phyloP scores from a whole-genome alignment of 1,284 basidiomycete genomes.

The Neonothopanus nambi region DNA sequence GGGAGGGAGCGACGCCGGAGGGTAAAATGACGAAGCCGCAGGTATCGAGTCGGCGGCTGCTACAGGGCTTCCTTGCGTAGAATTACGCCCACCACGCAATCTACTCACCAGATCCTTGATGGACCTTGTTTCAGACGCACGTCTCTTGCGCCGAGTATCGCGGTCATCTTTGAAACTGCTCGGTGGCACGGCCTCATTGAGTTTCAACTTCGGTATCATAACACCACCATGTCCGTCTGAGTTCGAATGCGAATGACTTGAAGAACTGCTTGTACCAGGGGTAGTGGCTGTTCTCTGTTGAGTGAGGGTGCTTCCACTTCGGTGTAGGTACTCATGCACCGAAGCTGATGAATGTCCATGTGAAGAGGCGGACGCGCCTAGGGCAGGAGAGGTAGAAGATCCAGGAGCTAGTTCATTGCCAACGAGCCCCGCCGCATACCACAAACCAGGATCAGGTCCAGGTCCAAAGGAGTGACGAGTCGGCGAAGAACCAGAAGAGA shows the following conservation, averaged over 20 bases:
- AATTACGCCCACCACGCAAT: constrained; percentile 11
- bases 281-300: constrained; percentile 5
- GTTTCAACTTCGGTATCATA: background rate
- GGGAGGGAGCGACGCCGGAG: background rate
- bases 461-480: too few relatives aligned
- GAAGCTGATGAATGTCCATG: constrained; percentile 10
- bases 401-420: background rate
- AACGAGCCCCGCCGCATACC: too few relatives aligned
- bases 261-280: constrained; percentile 1
- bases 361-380: background rate
- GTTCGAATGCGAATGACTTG: constrained; percentile 10
- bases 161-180: constrained; percentile 9
- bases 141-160: background rate
- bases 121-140: background rate
- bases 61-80: background rate
- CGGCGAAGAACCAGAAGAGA: background rate
- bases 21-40: constrained; percentile 10
- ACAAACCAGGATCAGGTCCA: too few relatives aligned
- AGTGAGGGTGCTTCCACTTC: background rate
- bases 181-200: constrained; percentile 3
- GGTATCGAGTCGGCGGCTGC: background rate
- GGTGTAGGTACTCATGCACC: background rate
- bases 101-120: constrained; percentile 7
- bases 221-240: background rate
- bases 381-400: background rate